Conservation (phyloP, 2,329 filamentous ascomycete species). For the Trichoderma cornu-damae region DNA sequence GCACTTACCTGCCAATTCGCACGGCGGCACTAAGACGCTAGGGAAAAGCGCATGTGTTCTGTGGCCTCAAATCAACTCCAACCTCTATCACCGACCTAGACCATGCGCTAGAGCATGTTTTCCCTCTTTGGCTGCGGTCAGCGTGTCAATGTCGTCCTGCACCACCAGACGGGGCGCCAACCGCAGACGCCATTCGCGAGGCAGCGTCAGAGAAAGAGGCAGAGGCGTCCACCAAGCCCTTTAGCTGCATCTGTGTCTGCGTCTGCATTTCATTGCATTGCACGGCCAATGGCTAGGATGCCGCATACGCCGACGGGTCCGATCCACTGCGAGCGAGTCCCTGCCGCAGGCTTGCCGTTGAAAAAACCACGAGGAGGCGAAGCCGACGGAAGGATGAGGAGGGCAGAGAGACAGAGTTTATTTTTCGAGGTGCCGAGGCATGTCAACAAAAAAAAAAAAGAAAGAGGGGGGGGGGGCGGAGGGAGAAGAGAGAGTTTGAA, state of each 20-base stretch:
- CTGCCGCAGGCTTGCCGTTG: neutral
- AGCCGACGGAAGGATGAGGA: neutral
- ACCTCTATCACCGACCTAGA: neutral
- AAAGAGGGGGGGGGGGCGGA: neutral
- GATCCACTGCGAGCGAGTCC: neutral
- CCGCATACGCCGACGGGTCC: neutral
- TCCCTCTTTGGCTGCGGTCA: neutral
- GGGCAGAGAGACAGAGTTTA: neutral
- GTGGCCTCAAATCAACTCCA: neutral
- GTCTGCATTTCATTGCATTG: too few relatives aligned
- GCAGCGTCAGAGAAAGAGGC: neutral
- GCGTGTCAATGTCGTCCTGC: neutral
- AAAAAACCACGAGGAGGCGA: neutral
- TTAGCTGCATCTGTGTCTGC: slow-evolving; percentile 7
- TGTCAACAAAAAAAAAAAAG: neutral
- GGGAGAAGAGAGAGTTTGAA: too few relatives aligned
- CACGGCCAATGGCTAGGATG: neutral
- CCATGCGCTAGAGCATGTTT: neutral
- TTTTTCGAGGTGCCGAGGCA: neutral
- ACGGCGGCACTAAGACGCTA: neutral
- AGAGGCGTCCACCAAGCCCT: neutral
- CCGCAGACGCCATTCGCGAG: neutral
- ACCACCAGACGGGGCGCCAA: neutral
- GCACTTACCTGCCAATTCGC: neutral
- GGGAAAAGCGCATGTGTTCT: neutral